These are phyloP conservation scores for Populus hybrid DNA, from an alignment of 441 rosid genomes.

Conservation along the genomic window DNA sequence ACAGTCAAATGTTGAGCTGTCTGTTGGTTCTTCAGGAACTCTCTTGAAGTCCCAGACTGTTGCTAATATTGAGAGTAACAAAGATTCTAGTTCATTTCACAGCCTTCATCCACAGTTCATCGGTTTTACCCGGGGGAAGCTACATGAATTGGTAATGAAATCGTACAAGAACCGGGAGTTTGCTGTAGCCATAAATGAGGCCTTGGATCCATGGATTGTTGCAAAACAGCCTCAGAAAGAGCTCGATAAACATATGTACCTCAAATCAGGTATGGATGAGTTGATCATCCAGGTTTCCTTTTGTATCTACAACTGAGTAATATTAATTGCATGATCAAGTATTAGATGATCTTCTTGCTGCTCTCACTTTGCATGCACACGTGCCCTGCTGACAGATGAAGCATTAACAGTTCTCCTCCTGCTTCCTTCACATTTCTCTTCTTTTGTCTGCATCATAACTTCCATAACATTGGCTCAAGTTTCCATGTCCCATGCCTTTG, in stretches of 20 bases:
- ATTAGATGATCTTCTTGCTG: neutral
- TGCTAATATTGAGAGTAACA: constrained; percentile 25
- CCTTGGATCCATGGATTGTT: constrained; percentile 95
- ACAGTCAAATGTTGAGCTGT: constrained; percentile 29
- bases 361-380: neutral
- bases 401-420: neutral
- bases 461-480: too few species aligned
- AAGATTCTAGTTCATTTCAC: constrained; percentile 49
- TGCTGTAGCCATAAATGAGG: constrained; percentile 97
- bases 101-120: constrained; percentile 85
- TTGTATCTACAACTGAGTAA: neutral
- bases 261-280: constrained; percentile 64
- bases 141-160: constrained; percentile 97
- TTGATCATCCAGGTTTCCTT: neutral
- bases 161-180: constrained; percentile 94
- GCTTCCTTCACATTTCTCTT: neutral
- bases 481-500: neutral
- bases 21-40: constrained; percentile 39
- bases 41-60: constrained; percentile 33
- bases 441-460: neutral
- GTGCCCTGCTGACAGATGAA: neutral
- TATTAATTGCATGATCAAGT: neutral
- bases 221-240: constrained; percentile 96
- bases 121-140: constrained; percentile 92
- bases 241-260: constrained; percentile 67